phyloP scores from a whole-genome alignment of 225 moss, liverwort and hornwort species.

The Sphagnum contortum region DNA sequence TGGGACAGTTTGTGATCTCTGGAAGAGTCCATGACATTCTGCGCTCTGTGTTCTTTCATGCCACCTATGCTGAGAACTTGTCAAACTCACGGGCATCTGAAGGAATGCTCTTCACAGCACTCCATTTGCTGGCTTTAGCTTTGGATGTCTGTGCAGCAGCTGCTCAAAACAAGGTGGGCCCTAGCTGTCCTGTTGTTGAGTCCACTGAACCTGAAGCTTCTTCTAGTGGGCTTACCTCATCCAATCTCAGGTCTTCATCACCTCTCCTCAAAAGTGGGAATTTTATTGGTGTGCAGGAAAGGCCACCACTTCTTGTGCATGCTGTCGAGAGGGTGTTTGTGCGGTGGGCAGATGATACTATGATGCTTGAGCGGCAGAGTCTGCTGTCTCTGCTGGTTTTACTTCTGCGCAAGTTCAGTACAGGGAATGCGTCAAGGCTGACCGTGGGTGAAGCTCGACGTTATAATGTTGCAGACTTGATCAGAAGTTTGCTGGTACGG shows the following conservation, averaged over 20 bases:
- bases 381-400: constrained; percentile 66
- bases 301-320: constrained; percentile 45
- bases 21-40: constrained; percentile 64
- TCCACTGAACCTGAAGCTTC: constrained; percentile 2
- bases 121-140: constrained; percentile 80
- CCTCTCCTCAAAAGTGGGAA: constrained; percentile 15
- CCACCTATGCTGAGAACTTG: constrained; percentile 41
- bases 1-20: constrained; percentile 63
- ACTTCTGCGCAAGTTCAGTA: constrained; percentile 51
- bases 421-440: constrained; percentile 23
- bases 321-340: constrained; percentile 45
- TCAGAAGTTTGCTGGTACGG: constrained; percentile 49
- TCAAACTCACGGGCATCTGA: constrained; percentile 77
- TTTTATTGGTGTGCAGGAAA: constrained; percentile 21
- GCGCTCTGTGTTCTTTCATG: constrained; percentile 67
- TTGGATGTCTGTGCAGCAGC: constrained; percentile 54
- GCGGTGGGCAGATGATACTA: constrained; percentile 27
- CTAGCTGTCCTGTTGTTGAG: constrained; percentile 6
- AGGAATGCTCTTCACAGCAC: constrained; percentile 59
- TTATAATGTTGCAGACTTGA: constrained; percentile 50
- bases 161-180: constrained; percentile 12
- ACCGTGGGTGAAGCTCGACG: constrained; percentile 41
- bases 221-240: constrained; percentile 7
- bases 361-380: constrained; percentile 51
- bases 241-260: constrained; percentile 8